Percentiles rank a stretch among this genome's conserved stretches.
Evolutionary conservation across 176 grass and related monocot genomes (phyloP).

Genomic region (Hordeum vulgare): MorexV3_pseudomolecules_assembly NC_058520.1:248500806-248501305

Average conservation of each 20-base stretch:
- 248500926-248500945: constrained; percentile 50
- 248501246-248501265: too few species aligned
- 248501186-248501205: too few species aligned
- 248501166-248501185: too few species aligned
- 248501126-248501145: too few species aligned
- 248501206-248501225: too few species aligned
- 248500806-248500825: constrained; percentile 87
- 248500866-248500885: constrained; percentile 79
- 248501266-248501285: too few species aligned
- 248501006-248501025: constrained; percentile 49
- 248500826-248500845: constrained; percentile 66
- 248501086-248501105: constrained; percentile 80
- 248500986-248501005: constrained; percentile 53
- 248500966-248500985: constrained; percentile 60
- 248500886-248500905: constrained; percentile 77
- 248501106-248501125: constrained; percentile 76
- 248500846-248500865: constrained; percentile 59
- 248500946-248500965: constrained; percentile 91
- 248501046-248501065: constrained; percentile 63
- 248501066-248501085: constrained; percentile 58
- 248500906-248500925: constrained; percentile 65
- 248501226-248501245: too few species aligned
- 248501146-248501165: too few species aligned
- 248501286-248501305: too few species aligned
- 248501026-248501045: constrained; percentile 94